Percentiles rank a stretch among this genome's conserved stretches.
These are phyloP conservation scores for Apiospora pterosperma DNA, from an alignment of 2,329 filamentous ascomycete genomes.

Conservation along the genomic window DNA sequence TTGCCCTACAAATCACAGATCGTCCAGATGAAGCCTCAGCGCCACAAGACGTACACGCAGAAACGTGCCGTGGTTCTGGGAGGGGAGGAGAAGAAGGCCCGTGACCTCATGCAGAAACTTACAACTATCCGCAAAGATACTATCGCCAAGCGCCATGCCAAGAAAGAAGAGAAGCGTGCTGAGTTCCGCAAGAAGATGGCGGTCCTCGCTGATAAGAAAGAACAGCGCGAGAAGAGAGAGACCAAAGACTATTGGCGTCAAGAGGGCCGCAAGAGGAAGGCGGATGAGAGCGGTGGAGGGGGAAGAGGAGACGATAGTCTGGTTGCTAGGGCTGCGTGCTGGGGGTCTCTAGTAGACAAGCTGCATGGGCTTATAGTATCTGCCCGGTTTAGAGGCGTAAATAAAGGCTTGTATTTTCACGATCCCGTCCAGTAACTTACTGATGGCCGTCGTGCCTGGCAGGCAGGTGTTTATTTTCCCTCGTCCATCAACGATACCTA, in stretches of 20 bases:
- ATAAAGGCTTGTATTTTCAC: background rate
- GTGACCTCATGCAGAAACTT: conserved; percentile 89
- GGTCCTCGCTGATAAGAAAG: conserved; percentile 80
- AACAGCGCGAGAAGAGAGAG: conserved; percentile 83
- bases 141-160: conserved; percentile 73
- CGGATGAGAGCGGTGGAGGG: conserved; percentile 38
- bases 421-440: too few relatives aligned
- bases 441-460: too few relatives aligned
- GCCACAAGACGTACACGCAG: conserved; percentile 83
- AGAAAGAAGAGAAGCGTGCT: conserved; percentile 83
- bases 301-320: conserved; percentile 32
- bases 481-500: too few relatives aligned
- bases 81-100: conserved; percentile 84
- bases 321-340: background rate
- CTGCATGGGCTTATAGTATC: background rate
- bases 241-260: conserved; percentile 88
- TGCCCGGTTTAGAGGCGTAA: background rate
- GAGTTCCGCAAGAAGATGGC: conserved; percentile 81
- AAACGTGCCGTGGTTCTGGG: conserved; percentile 88
- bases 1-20: conserved; percentile 94
- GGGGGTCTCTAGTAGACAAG: background rate
- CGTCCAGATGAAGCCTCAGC: conserved; percentile 73
- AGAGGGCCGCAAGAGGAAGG: conserved; percentile 71
- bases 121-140: conserved; percentile 89
- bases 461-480: too few relatives aligned